A percentile compares a stretch with the other conserved stretches of the same genome.
Evolutionary conservation across 352 stramenopile species (phyloP).

Genomic region (Globisporangium nunn): DNA sequence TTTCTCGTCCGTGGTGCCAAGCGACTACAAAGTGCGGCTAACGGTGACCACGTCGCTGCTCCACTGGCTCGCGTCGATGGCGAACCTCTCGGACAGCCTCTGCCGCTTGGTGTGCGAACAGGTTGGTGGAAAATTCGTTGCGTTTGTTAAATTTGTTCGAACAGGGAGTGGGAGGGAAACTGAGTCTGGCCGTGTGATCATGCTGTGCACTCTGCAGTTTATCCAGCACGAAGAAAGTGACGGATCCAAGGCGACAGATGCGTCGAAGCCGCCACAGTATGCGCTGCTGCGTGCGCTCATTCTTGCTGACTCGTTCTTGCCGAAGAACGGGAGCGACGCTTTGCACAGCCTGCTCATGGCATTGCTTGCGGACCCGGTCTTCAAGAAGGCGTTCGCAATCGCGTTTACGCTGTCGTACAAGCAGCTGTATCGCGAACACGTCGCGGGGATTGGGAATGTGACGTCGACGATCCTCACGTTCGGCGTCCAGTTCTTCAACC

Average conservation of each 20-base stretch:
- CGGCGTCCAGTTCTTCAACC: constrained; percentile 98
- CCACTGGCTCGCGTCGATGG: constrained; percentile 74
- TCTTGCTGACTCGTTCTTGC: constrained; percentile 76
- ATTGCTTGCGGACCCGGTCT: constrained; percentile 93
- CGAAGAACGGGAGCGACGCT: constrained; percentile 65
- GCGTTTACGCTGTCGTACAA: constrained; percentile 94
- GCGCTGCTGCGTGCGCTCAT: constrained; percentile 73
- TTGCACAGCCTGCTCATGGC: constrained; percentile 94
- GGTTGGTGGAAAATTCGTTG: constrained; percentile 9
- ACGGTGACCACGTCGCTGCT: constrained; percentile 64
- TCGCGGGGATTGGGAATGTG: constrained; percentile 59
- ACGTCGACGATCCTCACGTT: constrained; percentile 90
- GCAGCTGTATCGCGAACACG: constrained; percentile 73
- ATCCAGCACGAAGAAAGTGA: constrained; percentile 8
- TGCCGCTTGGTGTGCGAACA: constrained; percentile 83
- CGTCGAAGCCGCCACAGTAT: constrained; percentile 19
- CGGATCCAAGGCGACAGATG: constrained; percentile 15
- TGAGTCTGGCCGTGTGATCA: background rate
- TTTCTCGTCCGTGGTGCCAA: constrained; percentile 74
- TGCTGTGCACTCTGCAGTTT: constrained; percentile 1
- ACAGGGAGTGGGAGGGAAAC: too few species aligned
- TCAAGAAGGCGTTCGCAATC: constrained; percentile 94
- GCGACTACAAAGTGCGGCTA: constrained; percentile 64
- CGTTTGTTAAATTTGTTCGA: background rate
- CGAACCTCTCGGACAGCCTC: constrained; percentile 71